Percentiles rank a stretch among this genome's conserved stretches.
Evolutionary conservation across 768 basidiomycete genomes (phyloP).

Genomic region (Baorangia bicolor): DNA sequence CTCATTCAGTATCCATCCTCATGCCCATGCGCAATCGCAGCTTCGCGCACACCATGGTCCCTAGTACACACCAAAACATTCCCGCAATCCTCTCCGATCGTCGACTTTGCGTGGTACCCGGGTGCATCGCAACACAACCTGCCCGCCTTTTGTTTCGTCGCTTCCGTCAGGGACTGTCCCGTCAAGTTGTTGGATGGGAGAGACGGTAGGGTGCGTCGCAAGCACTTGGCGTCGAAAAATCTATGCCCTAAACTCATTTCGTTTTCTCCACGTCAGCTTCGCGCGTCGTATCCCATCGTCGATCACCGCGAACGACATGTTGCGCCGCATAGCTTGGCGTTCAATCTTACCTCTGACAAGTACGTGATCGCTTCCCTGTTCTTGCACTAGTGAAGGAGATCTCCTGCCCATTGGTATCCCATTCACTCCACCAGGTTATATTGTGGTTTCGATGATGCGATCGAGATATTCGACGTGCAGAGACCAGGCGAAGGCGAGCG

Average conservation of each 20-base stretch:
- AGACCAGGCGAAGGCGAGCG: constrained; percentile 74
- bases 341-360: constrained; percentile 69
- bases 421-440: constrained; percentile 50
- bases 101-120: constrained; percentile 87
- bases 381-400: not conserved
- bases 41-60: not conserved
- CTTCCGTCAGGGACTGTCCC: constrained; percentile 82
- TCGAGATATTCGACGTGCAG: constrained; percentile 80
- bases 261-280: constrained; percentile 49
- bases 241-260: not conserved
- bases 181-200: constrained; percentile 81
- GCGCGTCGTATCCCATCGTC: constrained; percentile 89
- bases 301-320: constrained; percentile 92
- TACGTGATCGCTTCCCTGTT: constrained; percentile 25
- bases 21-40: not conserved
- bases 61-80: constrained; percentile 30
- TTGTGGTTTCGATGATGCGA: constrained; percentile 83
- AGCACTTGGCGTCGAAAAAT: not conserved
- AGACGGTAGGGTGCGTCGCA: constrained; percentile 64
- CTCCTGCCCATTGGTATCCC: not conserved
- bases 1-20: not conserved
- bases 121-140: constrained; percentile 57
- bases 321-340: constrained; percentile 81
- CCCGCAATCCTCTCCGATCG: constrained; percentile 64
- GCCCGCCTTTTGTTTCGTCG: constrained; percentile 77